A percentile compares a stretch with the other conserved stretches of the same genome.
Conservation (phyloP, 306 rosid species). For the Acacia acuminata region DNA sequence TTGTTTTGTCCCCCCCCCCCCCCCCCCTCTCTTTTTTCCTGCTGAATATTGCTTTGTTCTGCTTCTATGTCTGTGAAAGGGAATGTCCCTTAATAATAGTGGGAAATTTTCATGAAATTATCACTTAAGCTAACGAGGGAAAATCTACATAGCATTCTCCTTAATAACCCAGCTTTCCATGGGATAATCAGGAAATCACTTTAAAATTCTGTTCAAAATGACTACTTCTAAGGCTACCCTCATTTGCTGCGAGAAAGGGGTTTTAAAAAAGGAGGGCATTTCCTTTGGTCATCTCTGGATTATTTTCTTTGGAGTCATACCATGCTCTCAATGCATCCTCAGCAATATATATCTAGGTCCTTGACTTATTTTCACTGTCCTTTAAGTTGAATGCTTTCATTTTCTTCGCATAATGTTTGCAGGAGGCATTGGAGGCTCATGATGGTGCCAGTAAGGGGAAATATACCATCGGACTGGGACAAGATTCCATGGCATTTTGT, state of each 20-base stretch:
- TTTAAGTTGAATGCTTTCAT: constrained; percentile 21
- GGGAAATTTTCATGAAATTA: not conserved
- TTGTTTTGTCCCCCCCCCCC: not conserved
- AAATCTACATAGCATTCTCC: not conserved
- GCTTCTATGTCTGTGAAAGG: not conserved
- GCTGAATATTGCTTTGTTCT: not conserved
- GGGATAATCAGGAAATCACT: not conserved
- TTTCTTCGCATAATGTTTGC: constrained; percentile 19
- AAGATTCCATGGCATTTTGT: constrained; percentile 97
- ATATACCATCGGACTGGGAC: constrained; percentile 96
- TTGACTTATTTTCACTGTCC: not conserved
- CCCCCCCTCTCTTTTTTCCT: no score
- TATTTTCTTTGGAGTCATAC: constrained; percentile 8
- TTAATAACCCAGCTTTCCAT: not conserved
- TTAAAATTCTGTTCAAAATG: not conserved
- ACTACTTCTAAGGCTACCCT: not conserved
- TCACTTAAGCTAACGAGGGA: not conserved
- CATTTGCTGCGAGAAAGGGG: not conserved
- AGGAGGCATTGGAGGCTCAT: constrained; percentile 95
- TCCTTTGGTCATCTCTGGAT: not conserved
- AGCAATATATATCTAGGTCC: not conserved
- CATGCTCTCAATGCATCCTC: constrained; percentile 7
- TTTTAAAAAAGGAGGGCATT: not conserved
- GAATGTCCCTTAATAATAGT: not conserved
- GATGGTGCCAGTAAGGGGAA: constrained; percentile 98